Percentiles rank a stretch among this genome's conserved stretches.
These are phyloP conservation scores for Fusarium brachygibbosum DNA, from an alignment of 2,329 filamentous ascomycete species.

Conservation along the genomic window DNA sequence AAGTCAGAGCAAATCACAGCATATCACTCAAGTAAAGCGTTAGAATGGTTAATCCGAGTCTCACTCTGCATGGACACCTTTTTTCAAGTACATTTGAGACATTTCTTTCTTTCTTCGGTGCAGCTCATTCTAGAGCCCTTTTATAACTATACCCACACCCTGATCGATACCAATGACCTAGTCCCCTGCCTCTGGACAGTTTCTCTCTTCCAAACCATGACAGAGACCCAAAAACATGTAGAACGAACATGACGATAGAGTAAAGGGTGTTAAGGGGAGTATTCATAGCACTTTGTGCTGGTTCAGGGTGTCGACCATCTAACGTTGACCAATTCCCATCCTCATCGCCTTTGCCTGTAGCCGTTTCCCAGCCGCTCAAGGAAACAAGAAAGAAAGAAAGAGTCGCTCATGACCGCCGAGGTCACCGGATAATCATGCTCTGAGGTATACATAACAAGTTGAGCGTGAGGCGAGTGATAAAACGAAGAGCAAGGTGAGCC, in stretches of 20 bases:
- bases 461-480: slow-evolving; percentile 7
- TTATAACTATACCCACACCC: slow-evolving; percentile 13
- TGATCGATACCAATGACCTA: slow-evolving; percentile 13
- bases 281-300: slow-evolving; percentile 7
- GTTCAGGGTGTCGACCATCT: slow-evolving; percentile 32
- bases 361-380: slow-evolving; percentile 24
- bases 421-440: slow-evolving; percentile 3
- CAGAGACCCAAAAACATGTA: slow-evolving; percentile 16
- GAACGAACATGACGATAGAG: slow-evolving; percentile 22
- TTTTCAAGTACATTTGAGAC: slow-evolving; percentile 7
- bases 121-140: slow-evolving; percentile 30
- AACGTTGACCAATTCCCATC: slow-evolving; percentile 31
- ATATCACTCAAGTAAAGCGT: neutral
- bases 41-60: neutral
- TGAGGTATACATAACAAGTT: slow-evolving; percentile 18
- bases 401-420: slow-evolving; percentile 19
- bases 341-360: slow-evolving; percentile 25
- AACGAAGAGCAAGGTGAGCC: slow-evolving; percentile 1
- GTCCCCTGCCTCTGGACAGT: neutral
- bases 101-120: slow-evolving; percentile 3
- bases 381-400: slow-evolving; percentile 31
- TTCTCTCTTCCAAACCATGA: slow-evolving; percentile 8
- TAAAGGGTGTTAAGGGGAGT: neutral
- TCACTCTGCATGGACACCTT: slow-evolving; percentile 10
- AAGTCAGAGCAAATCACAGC: neutral